Evolutionary conservation across 805 yeast species (phyloP).

Genomic region (Torulaspora franciscae): DNA sequence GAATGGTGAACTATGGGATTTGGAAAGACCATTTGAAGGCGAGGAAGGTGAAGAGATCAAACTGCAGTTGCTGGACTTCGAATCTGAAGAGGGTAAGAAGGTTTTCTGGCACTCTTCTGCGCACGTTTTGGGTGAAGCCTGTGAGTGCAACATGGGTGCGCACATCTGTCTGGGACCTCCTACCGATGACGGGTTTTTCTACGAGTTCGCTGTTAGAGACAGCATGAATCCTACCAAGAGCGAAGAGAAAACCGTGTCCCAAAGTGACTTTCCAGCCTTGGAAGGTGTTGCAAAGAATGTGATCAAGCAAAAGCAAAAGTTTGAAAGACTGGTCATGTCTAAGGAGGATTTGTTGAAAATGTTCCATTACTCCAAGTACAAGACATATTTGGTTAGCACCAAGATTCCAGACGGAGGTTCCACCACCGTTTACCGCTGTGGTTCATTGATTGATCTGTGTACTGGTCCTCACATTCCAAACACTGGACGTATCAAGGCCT

Average conservation of each 20-base stretch:
- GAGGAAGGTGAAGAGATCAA: constrained; percentile 38
- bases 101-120: constrained; percentile 99
- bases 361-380: constrained; percentile 95
- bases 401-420: constrained; percentile 95
- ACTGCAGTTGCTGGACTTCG: constrained; percentile 85
- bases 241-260: constrained; percentile 68
- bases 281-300: constrained; percentile 86
- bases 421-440: constrained; percentile 96
- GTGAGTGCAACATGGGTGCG: constrained; percentile 94
- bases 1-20: constrained; percentile 88
- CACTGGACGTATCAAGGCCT: constrained; percentile 92
- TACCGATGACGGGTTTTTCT: constrained; percentile 95
- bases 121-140: constrained; percentile 95
- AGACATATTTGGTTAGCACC: constrained; percentile 76
- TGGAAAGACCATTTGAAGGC: constrained; percentile 85
- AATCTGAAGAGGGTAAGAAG: constrained; percentile 86
- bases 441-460: constrained; percentile 94
- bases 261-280: constrained; percentile 74
- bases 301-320: constrained; percentile 90
- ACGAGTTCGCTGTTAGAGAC: constrained; percentile 75
- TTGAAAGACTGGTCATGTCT: constrained; percentile 86
- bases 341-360: constrained; percentile 87
- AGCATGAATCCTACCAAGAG: constrained; percentile 48
- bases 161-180: constrained; percentile 95
- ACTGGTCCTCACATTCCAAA: constrained; percentile 97